These are phyloP conservation scores for Thinopyrum elongatum DNA, from an alignment of 176 grass and related monocot genomes.

Conservation along the genomic window DNA sequence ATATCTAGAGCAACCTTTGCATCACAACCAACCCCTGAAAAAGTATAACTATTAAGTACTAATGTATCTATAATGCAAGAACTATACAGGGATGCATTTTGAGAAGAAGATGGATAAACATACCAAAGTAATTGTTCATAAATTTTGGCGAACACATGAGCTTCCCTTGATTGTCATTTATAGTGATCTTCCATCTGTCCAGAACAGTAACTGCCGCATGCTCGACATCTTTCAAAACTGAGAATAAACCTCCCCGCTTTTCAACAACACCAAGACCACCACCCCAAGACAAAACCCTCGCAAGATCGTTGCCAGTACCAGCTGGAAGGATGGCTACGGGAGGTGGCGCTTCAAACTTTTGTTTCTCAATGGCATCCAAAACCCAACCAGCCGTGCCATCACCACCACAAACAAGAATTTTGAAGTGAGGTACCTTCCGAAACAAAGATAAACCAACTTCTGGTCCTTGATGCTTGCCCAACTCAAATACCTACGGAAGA, in stretches of 20 bases:
- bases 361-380: constrained; percentile 81
- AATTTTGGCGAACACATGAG: constrained; percentile 50
- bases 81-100: background rate
- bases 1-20: constrained; percentile 98
- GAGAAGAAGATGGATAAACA: constrained; percentile 25
- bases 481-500: constrained; percentile 66
- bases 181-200: constrained; percentile 70
- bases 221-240: constrained; percentile 66
- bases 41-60: constrained; percentile 13
- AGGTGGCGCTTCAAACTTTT: constrained; percentile 76
- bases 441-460: constrained; percentile 74
- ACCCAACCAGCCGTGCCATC: constrained; percentile 85
- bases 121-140: constrained; percentile 90
- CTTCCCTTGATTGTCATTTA: constrained; percentile 54
- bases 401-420: constrained; percentile 88
- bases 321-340: constrained; percentile 84
- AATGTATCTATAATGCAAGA: constrained; percentile 5
- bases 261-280: constrained; percentile 72
- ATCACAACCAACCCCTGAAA: constrained; percentile 92
- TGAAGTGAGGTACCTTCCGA: constrained; percentile 70
- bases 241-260: constrained; percentile 60
- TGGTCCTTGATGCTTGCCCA: constrained; percentile 76
- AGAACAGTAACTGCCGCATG: constrained; percentile 71
- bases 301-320: constrained; percentile 89
- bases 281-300: constrained; percentile 73